Base-by-base conservation (phyloP, 345 rosid species). In the Corchorus olitorius region DNA sequence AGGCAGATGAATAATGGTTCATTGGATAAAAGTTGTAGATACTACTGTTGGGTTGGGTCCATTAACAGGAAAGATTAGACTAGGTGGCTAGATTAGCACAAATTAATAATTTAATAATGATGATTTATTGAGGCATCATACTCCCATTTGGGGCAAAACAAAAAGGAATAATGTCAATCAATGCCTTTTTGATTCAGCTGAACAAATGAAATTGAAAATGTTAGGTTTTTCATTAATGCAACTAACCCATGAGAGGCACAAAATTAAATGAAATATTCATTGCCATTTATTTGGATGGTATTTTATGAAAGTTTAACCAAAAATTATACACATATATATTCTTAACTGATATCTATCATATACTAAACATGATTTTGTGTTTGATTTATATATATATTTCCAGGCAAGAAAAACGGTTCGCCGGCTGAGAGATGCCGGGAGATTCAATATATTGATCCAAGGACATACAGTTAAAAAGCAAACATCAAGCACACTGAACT, bases 391-490 rank as follows among this genome's bases (percentile, higher is more conserved):
- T 65, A 71, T 73, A 71, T 55, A 60, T 71, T 73, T 79, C 55
- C 79, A 92, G 98, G 97, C 92, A 35, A 89, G 88, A 75, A 92
- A 84, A 79, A 62, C 82, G 35, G 19, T 82, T 35, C 62, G 75
- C 20, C 84, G 91, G 49, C 65, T 84, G 53, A 92, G 75, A 77
- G 86, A 86, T 6, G 86, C 89, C 4, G 88, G 81, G 79, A 89
- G 90, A 75, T 88, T 90, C 75, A 87, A 94, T 72, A 74, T 84
- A 14, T 35, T 88, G 88, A 75, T 91, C 68, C 86, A 89, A 77
- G 86, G 82, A 27, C 84, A 87, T 16, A 86, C 81, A 12, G 88
- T 80, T 59, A 83, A 74, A 75, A 85, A 88, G 79, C 94, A 92
- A 81, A 86, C 92, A 16, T 78, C 87, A 16, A 82, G 74, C 69